Percentiles rank a stretch among this genome's conserved stretches.
These are phyloP conservation scores for Colletotrichum eleusines DNA, from an alignment of 2,329 filamentous ascomycete species.

Conservation along the genomic window DNA sequence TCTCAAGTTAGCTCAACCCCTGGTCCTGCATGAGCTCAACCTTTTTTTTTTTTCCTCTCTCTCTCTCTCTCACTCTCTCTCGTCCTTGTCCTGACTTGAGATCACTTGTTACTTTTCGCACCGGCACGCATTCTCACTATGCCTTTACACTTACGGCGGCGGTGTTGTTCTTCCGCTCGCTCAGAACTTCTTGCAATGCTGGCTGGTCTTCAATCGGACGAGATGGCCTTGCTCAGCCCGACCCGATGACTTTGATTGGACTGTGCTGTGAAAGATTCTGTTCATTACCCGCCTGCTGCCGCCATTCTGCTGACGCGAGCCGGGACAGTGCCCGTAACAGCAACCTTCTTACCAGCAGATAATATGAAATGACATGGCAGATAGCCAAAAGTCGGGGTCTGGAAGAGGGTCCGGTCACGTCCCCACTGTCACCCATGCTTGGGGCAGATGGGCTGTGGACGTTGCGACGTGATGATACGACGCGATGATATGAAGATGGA, in stretches of 20 bases:
- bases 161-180: conserved; percentile 27
- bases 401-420: conserved; percentile 14
- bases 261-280: neutral
- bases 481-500: conserved; percentile 12
- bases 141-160: conserved; percentile 19
- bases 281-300: conserved; percentile 7
- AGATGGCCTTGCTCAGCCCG: neutral
- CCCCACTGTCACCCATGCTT: conserved; percentile 20
- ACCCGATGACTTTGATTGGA: neutral
- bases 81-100: neutral
- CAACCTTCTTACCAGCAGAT: neutral
- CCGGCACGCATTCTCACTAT: neutral
- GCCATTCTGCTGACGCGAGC: neutral
- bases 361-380: conserved; percentile 11
- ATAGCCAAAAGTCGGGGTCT: conserved; percentile 26
- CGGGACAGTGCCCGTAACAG: neutral
- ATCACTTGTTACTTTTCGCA: conserved; percentile 10
- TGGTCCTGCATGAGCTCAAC: conserved; percentile 30
- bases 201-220: neutral
- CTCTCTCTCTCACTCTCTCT: neutral
- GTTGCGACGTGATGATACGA: conserved; percentile 26
- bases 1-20: conserved; percentile 22
- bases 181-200: conserved; percentile 8
- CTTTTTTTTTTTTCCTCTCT: neutral
- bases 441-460: conserved; percentile 4